A percentile compares a stretch with the other conserved stretches of the same genome.
Evolutionary conservation across 2,329 filamentous ascomycete genomes (phyloP).

Genomic region (Ambrosiella beaveri): DNA sequence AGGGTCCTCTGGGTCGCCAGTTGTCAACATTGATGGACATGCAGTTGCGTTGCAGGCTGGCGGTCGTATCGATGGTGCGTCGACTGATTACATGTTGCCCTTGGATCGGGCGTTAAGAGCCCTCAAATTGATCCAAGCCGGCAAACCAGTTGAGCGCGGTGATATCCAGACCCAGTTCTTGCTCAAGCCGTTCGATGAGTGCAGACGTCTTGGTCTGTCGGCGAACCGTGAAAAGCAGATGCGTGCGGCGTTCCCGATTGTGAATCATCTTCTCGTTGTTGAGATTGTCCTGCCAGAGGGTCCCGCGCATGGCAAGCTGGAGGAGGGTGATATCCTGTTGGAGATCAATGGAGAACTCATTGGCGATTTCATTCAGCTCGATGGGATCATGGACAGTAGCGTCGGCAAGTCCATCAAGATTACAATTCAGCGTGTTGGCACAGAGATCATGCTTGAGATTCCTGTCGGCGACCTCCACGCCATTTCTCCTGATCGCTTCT

Average conservation of each 20-base stretch:
- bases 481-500: constrained; percentile 91
- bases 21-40: constrained; percentile 85
- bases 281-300: constrained; percentile 88
- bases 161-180: constrained; percentile 98
- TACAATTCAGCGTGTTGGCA: constrained; percentile 72
- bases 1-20: constrained; percentile 93
- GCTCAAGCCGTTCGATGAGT: constrained; percentile 94
- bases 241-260: constrained; percentile 68
- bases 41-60: constrained; percentile 89
- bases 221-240: constrained; percentile 75
- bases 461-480: constrained; percentile 76
- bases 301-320: constrained; percentile 68
- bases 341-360: constrained; percentile 88
- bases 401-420: constrained; percentile 66
- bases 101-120: constrained; percentile 80
- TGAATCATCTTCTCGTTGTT: constrained; percentile 92
- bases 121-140: constrained; percentile 65
- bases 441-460: constrained; percentile 72
- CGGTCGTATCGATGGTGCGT: constrained; percentile 81
- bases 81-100: constrained; percentile 93
- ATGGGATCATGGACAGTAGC: constrained; percentile 78
- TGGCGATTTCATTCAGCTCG: constrained; percentile 80
- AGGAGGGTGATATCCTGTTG: constrained; percentile 85
- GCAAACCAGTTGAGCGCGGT: constrained; percentile 61
- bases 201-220: constrained; percentile 69